phyloP scores from a whole-genome alignment of 768 basidiomycete genomes.

The Boletus tomentosulus region DNA sequence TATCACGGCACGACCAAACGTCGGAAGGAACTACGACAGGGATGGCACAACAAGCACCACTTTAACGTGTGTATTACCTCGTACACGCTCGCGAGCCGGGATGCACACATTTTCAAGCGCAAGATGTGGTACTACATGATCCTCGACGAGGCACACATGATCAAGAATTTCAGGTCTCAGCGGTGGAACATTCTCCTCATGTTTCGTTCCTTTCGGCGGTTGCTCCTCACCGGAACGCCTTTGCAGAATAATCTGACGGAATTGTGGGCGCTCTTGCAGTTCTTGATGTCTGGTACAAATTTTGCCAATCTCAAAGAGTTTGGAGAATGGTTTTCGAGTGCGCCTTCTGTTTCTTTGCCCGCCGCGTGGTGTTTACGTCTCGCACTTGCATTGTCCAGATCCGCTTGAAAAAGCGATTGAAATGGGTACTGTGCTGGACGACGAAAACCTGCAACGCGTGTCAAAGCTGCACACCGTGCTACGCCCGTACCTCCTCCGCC shows the following conservation, averaged over 20 bases:
- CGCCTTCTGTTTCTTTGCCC: conserved; percentile 28
- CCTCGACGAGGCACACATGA: conserved; percentile 95
- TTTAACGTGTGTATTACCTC: conserved; percentile 96
- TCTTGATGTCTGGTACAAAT: conserved; percentile 83
- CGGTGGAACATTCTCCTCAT: conserved; percentile 89
- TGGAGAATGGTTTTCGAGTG: conserved; percentile 94
- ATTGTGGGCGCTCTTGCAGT: conserved; percentile 92
- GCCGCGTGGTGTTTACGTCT: not conserved
- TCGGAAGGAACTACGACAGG: conserved; percentile 83
- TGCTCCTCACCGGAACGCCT: conserved; percentile 93
- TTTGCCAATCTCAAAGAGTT: conserved; percentile 94
- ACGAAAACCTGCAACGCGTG: conserved; percentile 81
- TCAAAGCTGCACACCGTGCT: conserved; percentile 89
- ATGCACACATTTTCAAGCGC: conserved; percentile 87
- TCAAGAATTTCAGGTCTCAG: conserved; percentile 94
- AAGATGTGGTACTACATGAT: conserved; percentile 97
- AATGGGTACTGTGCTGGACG: conserved; percentile 68
- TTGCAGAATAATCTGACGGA: conserved; percentile 96
- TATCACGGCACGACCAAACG: conserved; percentile 91
- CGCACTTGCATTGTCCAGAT: conserved; percentile 45
- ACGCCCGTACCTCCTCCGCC: conserved; percentile 91
- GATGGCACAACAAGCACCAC: conserved; percentile 84
- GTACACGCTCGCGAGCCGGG: conserved; percentile 87
- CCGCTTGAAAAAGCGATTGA: conserved; percentile 94
- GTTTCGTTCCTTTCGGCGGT: conserved; percentile 80